Evolutionary conservation across 2,329 filamentous ascomycete genomes (phyloP), one percentile per base, ranked within the genome.

Genomic region (Fusarium poae): DNA sequence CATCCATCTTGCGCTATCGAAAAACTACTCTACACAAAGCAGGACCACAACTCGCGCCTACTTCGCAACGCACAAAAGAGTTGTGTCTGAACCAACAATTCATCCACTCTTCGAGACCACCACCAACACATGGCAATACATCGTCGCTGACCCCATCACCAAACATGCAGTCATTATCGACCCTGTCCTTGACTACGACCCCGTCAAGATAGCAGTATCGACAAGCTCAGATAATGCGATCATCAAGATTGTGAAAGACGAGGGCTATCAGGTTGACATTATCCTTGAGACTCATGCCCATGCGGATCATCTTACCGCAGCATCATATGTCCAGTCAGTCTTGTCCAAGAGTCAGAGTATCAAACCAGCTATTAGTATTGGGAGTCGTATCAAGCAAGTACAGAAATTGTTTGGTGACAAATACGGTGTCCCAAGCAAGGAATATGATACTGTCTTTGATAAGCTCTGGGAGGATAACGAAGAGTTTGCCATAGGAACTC

Each of bases 271-370:
- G 0, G 72, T 90, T 12, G 77, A 80, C 1, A 78, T 76, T 40
- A 86, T 91, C 20, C 80, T 91, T 4, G 89, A 91, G 67, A 91
- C 89, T 0, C 88, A 91, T 72, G 84, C 81, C 0, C 86, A 89
- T 63, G 87, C 87, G 5, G 86, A 90, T 57, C 87, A 90, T 62
- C 65, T 90, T 0, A 90, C 86, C 1, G 84, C 88, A 0, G 81
- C 88, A 0, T 80, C 81, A 6, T 91, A 90, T 71, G 80, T 91
- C 0, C 86, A 88, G 68, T 74, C 76, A 1, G 74, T 72, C 3
- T 78, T 89, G 0, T 66, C 74, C 0, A 62, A 77, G 10, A 52
- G 56, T 0, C 79, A 83, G 43, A 77, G 74, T 0, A 34, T 59
- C 1, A 77, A 73, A 49, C 83, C 85, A 0, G 67, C 70, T 0